phyloP scores from a whole-genome alignment of 805 yeast species.

The Saccharomycopsis synnaedendra region DNA sequence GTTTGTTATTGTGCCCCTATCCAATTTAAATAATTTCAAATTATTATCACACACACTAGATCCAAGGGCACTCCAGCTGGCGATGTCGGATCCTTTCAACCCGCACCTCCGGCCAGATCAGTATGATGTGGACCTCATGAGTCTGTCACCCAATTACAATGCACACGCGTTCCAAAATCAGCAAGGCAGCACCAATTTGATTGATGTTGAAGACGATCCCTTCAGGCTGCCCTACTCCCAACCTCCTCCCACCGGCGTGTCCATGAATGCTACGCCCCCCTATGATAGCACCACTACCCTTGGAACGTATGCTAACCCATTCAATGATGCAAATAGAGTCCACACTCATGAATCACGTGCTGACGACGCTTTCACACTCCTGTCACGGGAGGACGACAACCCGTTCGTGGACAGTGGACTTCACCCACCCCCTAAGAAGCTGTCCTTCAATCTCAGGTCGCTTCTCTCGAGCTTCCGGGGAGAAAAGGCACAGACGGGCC shows the following conservation, averaged over 20 bases:
- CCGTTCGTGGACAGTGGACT: constrained; percentile 7
- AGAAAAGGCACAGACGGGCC: constrained; percentile 51
- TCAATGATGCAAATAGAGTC: constrained; percentile 5
- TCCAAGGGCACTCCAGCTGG: too few species aligned
- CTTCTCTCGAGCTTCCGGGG: constrained; percentile 21
- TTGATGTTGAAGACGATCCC: constrained; percentile 6
- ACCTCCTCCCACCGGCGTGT: constrained; percentile 13
- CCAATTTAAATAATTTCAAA: too few species aligned
- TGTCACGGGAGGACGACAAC: constrained; percentile 13
- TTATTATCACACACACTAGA: too few species aligned
- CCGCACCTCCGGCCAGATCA: too few species aligned
- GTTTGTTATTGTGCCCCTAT: too few species aligned
- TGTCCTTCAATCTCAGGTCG: constrained; percentile 26
- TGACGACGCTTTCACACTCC: constrained; percentile 10
- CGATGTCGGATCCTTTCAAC: too few species aligned
- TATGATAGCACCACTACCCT: neutral
- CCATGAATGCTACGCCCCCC: neutral
- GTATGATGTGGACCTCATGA: constrained; percentile 16
- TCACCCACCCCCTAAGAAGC: constrained; percentile 14
- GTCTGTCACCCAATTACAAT: constrained; percentile 7
- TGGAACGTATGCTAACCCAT: constrained; percentile 6
- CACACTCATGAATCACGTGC: neutral
- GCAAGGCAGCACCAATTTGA: neutral
- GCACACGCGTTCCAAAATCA: neutral
- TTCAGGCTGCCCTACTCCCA: constrained; percentile 2